Conservation (phyloP, 331 rosid species). For the Rosa hybrid region DNA sequence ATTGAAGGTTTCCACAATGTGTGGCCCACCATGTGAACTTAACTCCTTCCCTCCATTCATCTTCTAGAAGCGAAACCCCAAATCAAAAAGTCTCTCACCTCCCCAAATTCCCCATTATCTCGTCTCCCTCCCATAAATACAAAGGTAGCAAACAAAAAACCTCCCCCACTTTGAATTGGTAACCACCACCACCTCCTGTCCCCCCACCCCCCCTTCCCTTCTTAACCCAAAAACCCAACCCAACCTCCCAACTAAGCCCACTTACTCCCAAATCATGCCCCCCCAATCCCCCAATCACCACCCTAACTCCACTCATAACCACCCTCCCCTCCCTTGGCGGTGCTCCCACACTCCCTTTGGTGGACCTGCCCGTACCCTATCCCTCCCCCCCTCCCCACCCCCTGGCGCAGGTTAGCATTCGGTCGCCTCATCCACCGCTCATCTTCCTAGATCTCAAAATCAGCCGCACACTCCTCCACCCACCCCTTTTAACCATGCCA, state of each 20-base stretch:
- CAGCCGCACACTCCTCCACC: conserved; percentile 79
- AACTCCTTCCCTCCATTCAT: too few relatives aligned
- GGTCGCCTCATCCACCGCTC: conserved; percentile 46
- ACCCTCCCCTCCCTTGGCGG: conserved; percentile 17
- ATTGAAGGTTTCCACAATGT: too few relatives aligned
- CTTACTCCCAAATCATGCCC: not conserved
- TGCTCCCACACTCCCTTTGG: not conserved
- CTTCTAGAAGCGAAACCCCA: too few relatives aligned
- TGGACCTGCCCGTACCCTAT: not conserved
- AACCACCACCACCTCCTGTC: conserved; percentile 15
- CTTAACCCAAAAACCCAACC: not conserved
- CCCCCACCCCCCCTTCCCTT: not conserved
- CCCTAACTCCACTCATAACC: conserved; percentile 1
- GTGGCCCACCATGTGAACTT: too few relatives aligned
- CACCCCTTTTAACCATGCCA: conserved; percentile 38
- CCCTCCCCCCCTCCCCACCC: not conserved
- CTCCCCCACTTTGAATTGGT: not conserved
- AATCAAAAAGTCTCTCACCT: too few relatives aligned
- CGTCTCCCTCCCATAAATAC: not conserved
- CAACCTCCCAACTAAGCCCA: not conserved
- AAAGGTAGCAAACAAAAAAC: not conserved
- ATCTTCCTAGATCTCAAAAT: conserved; percentile 52
- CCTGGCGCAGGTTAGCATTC: conserved; percentile 64
- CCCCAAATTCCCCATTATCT: not conserved
- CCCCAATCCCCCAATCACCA: conserved; percentile 15